These are phyloP conservation scores for Datisca glomerata DNA, from an alignment of 306 rosid genomes.

Conservation along the genomic window DNA sequence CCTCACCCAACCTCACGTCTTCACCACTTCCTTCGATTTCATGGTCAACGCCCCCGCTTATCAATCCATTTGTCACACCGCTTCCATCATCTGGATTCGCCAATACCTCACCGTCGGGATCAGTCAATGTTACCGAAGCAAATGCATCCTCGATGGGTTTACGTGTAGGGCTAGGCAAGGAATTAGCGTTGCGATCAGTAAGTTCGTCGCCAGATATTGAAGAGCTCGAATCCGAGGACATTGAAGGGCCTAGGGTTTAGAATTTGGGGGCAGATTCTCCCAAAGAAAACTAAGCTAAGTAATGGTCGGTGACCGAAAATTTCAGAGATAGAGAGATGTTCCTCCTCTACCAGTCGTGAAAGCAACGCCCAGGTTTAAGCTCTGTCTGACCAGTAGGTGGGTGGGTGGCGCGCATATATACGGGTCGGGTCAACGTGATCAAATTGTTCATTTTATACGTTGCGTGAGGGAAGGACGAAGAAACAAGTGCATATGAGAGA, in stretches of 20 bases:
- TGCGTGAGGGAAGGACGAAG: too few relatives aligned
- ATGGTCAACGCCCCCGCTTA: slow-evolving; percentile 6
- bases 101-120: slow-evolving; percentile 19
- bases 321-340: background rate
- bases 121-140: slow-evolving; percentile 34
- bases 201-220: slow-evolving; percentile 28
- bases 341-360: slow-evolving; percentile 15
- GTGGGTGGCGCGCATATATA: too few relatives aligned
- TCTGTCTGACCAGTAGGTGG: slow-evolving; percentile 10
- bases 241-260: background rate
- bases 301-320: background rate
- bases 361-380: too few relatives aligned
- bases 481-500: too few relatives aligned
- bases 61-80: slow-evolving; percentile 32
- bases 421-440: too few relatives aligned
- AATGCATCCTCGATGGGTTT: slow-evolving; percentile 27
- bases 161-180: slow-evolving; percentile 5
- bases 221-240: slow-evolving; percentile 28
- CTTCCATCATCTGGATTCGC: slow-evolving; percentile 15
- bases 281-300: background rate
- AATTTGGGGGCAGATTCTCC: slow-evolving; percentile 5
- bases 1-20: slow-evolving; percentile 2
- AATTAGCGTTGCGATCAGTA: slow-evolving; percentile 12
- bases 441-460: too few relatives aligned
- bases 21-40: slow-evolving; percentile 9